Evolutionary conservation across 1,284 basidiomycete genomes (phyloP).

Genomic region (Cutaneotrichosporon sp.): DNA sequence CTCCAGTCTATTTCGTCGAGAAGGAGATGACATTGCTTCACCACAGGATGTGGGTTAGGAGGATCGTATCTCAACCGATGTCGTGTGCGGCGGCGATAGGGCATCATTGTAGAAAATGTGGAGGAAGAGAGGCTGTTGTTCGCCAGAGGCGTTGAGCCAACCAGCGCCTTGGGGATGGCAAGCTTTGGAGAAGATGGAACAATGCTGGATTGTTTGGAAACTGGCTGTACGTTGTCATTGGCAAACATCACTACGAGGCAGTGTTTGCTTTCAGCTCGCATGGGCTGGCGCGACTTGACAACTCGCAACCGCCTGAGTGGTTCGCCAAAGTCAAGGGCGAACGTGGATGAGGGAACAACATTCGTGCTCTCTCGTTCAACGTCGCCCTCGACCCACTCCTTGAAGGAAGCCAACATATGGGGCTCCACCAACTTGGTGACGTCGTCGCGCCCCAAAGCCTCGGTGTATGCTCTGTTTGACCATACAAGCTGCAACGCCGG

Average conservation of each 20-base stretch:
- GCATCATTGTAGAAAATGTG: too few relatives aligned
- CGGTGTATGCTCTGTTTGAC: constrained; percentile 27
- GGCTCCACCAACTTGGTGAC: constrained; percentile 21
- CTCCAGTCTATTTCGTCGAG: not conserved
- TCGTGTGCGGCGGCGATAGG: too few relatives aligned
- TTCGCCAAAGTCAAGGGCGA: not conserved
- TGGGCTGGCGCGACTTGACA: not conserved
- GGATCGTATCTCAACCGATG: too few relatives aligned
- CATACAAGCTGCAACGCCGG: constrained; percentile 15
- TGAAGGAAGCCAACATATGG: constrained; percentile 16
- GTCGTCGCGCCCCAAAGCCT: constrained; percentile 17
- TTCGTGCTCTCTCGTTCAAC: too few relatives aligned
- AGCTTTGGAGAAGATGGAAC: too few relatives aligned
- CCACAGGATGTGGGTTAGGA: too few relatives aligned
- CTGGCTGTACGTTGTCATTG: too few relatives aligned
- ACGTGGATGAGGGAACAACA: not conserved
- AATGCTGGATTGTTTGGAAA: too few relatives aligned
- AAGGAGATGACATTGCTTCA: not conserved
- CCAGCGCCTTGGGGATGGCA: too few relatives aligned
- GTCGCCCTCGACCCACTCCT: constrained; percentile 29
- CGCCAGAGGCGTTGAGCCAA: too few relatives aligned
- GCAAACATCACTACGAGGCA: not conserved
- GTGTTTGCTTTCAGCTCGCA: not conserved
- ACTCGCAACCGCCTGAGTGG: not conserved
- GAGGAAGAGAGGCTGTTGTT: too few relatives aligned